These are phyloP conservation scores for Phyllosticta ampelicida DNA, from an alignment of 2,329 filamentous ascomycete species.

Conservation along the genomic window DNA sequence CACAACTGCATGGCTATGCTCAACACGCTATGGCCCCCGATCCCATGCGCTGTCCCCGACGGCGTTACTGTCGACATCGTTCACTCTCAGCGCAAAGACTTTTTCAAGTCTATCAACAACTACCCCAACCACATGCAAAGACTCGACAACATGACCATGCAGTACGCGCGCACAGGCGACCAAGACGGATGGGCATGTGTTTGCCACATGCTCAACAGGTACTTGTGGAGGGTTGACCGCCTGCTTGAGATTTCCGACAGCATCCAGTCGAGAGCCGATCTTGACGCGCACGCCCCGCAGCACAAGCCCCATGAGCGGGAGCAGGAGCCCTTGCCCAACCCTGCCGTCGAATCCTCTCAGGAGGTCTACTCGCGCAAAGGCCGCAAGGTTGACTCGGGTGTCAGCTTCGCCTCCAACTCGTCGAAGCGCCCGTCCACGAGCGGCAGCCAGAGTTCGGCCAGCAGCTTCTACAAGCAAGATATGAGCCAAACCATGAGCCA, in stretches of 20 bases:
- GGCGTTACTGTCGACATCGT: constrained; percentile 40
- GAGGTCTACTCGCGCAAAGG: constrained; percentile 27
- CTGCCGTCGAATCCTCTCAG: constrained; percentile 1
- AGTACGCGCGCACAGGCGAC: constrained; percentile 42
- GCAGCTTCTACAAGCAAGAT: constrained; percentile 13
- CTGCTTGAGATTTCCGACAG: constrained; percentile 38
- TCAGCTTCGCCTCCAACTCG: constrained; percentile 42
- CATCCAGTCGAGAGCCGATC: constrained; percentile 3
- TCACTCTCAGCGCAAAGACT: constrained; percentile 47
- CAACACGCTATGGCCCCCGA: constrained; percentile 55
- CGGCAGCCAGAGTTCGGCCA: constrained; percentile 13
- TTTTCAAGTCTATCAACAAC: constrained; percentile 50
- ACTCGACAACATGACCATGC: constrained; percentile 42
- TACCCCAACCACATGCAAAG: constrained; percentile 47
- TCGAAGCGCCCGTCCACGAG: constrained; percentile 20
- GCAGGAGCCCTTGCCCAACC: neutral
- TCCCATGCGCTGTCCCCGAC: constrained; percentile 29
- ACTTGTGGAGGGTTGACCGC: constrained; percentile 47
- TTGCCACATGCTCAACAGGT: constrained; percentile 43
- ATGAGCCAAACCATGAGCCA: constrained; percentile 3
- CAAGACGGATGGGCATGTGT: constrained; percentile 45
- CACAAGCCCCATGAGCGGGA: constrained; percentile 15
- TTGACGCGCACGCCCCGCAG: constrained; percentile 4
- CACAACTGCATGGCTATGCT: constrained; percentile 57
- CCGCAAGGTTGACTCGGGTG: constrained; percentile 53